Percentiles rank a stretch among this genome's conserved stretches.
phyloP scores from a whole-genome alignment of 2,329 filamentous ascomycete species.

The Epichloe glyceriae region DNA sequence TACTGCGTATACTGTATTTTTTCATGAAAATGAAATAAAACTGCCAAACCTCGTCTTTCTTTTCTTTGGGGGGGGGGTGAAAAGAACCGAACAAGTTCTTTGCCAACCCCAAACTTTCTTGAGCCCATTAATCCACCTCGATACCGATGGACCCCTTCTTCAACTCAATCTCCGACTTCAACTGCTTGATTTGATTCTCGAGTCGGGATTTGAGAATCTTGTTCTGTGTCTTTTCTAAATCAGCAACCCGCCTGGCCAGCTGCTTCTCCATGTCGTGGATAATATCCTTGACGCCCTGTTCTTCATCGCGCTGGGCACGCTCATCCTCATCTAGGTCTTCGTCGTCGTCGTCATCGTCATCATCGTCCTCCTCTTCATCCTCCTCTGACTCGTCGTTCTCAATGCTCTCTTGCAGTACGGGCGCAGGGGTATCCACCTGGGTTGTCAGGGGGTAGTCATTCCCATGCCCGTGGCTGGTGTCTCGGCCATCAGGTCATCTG shows the following conservation, averaged over 20 bases:
- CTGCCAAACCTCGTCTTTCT: too few relatives aligned
- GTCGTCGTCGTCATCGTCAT: slow-evolving; percentile 30
- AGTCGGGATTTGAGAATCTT: slow-evolving; percentile 38
- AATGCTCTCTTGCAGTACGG: slow-evolving; percentile 29
- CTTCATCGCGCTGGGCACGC: slow-evolving; percentile 34
- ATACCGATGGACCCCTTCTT: slow-evolving; percentile 32
- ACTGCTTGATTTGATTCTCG: slow-evolving; percentile 34
- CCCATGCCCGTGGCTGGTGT: slow-evolving; percentile 31
- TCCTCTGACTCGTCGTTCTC: slow-evolving; percentile 29
- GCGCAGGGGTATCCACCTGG: slow-evolving; percentile 31
- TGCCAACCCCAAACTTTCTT: too few relatives aligned
- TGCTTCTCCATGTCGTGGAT: slow-evolving; percentile 39
- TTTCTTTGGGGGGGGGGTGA: too few relatives aligned
- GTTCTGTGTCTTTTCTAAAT: slow-evolving; percentile 30
- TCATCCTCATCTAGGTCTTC: slow-evolving; percentile 39
- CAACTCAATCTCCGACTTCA: slow-evolving; percentile 31
- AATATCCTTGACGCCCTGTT: slow-evolving; percentile 42
- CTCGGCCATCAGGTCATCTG: slow-evolving; percentile 24
- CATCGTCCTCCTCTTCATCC: slow-evolving; percentile 32
- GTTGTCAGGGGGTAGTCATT: slow-evolving; percentile 33
- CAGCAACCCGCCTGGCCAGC: slow-evolving; percentile 30
- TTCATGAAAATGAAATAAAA: neutral
- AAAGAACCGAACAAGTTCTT: too few relatives aligned
- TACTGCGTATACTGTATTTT: neutral
- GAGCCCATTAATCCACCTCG: slow-evolving; percentile 21